Percentiles rank a stretch among this genome's conserved stretches.
Evolutionary conservation across 1,284 basidiomycete species (phyloP).

Genomic region (Ustilago sp.): DNA sequence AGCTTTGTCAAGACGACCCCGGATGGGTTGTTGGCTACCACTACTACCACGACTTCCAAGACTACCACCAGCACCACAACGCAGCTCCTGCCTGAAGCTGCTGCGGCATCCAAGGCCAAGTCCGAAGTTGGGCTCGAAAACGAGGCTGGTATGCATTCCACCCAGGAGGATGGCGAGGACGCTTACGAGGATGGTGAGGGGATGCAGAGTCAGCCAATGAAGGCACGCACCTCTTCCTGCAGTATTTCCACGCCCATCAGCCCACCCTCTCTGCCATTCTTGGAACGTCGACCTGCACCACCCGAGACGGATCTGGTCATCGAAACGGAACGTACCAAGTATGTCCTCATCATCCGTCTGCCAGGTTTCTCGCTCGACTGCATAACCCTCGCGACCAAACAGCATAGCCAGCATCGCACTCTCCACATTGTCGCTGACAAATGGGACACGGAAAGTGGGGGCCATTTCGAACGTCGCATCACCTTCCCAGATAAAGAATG

Average conservation of each 20-base stretch:
- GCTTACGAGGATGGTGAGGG: neutral
- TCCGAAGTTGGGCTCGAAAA: slow-evolving; percentile 16
- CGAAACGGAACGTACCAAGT: slow-evolving; percentile 45
- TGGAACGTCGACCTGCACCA: slow-evolving; percentile 57
- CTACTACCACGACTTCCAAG: slow-evolving; percentile 44
- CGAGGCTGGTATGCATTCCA: neutral
- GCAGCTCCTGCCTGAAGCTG: slow-evolving; percentile 12
- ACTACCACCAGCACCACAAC: slow-evolving; percentile 31
- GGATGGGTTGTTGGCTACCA: slow-evolving; percentile 34
- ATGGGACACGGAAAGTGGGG: slow-evolving; percentile 55
- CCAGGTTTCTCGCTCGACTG: slow-evolving; percentile 63
- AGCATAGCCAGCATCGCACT: slow-evolving; percentile 57
- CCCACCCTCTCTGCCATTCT: slow-evolving; percentile 51
- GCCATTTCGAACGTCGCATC: slow-evolving; percentile 64
- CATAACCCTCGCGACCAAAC: slow-evolving; percentile 65
- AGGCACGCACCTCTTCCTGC: slow-evolving; percentile 39
- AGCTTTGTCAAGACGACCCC: slow-evolving; percentile 28
- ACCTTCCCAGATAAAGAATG: slow-evolving; percentile 59
- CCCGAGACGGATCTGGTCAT: slow-evolving; percentile 55
- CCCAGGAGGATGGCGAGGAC: neutral
- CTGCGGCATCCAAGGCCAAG: slow-evolving; percentile 9
- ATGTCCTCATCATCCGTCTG: slow-evolving; percentile 50
- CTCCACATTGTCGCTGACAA: slow-evolving; percentile 65
- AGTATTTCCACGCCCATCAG: slow-evolving; percentile 48
- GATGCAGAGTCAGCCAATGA: slow-evolving; percentile 25